Percentiles rank a stretch among this genome's conserved stretches.
phyloP scores from a whole-genome alignment of 345 rosid species.

The Combretum micranthum region DNA sequence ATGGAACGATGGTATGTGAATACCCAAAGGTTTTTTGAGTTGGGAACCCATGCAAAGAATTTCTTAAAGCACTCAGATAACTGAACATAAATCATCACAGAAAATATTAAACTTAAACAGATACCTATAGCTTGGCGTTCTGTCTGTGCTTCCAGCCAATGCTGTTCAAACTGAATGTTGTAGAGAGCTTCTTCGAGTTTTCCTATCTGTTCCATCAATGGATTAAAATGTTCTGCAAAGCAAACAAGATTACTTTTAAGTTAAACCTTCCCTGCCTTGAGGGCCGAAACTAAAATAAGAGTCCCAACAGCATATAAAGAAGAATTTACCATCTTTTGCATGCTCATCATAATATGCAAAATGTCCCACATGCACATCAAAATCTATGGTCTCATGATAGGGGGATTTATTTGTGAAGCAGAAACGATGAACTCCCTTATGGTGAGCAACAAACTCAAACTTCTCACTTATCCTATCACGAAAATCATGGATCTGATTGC shows the following conservation, averaged over 20 bases:
- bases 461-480: constrained; percentile 64
- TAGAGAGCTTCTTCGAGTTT: constrained; percentile 66
- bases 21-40: too few species aligned
- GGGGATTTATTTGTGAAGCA: constrained; percentile 73
- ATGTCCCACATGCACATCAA: constrained; percentile 62
- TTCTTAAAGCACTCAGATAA: too few species aligned
- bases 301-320: too few species aligned
- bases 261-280: too few species aligned
- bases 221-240: constrained; percentile 60
- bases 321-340: constrained; percentile 55
- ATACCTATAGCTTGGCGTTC: constrained; percentile 68
- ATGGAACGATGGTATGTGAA: too few species aligned
- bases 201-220: constrained; percentile 52
- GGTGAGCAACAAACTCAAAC: constrained; percentile 48
- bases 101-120: neutral
- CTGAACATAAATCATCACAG: neutral
- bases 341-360: constrained; percentile 57
- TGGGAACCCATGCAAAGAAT: too few species aligned
- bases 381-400: constrained; percentile 61
- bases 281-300: too few species aligned
- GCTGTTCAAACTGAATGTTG: constrained; percentile 68
- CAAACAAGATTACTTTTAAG: neutral
- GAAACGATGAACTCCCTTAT: constrained; percentile 58
- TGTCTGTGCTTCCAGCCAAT: constrained; percentile 78
- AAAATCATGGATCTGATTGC: constrained; percentile 50